These are phyloP conservation scores for Prunus persica DNA, from an alignment of 306 rosid species.

Conservation along the genomic window DNA sequence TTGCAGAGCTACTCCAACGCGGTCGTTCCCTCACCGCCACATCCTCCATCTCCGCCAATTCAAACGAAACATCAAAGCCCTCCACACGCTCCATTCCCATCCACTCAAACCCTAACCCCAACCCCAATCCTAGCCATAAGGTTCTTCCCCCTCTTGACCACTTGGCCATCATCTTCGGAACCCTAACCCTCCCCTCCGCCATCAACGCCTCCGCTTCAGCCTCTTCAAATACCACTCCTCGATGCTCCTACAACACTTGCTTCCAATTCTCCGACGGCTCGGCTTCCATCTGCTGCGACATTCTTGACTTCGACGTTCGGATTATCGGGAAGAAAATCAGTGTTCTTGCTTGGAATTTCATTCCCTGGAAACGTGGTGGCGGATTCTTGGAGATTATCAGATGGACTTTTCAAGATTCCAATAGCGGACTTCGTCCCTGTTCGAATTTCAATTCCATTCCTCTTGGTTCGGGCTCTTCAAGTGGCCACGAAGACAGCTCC, in stretches of 20 bases:
- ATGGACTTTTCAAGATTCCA: conserved; percentile 48
- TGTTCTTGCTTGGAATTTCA: conserved; percentile 72
- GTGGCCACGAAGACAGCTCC: background rate
- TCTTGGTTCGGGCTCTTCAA: conserved; percentile 15
- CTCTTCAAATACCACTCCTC: conserved; percentile 7
- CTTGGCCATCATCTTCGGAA: conserved; percentile 56
- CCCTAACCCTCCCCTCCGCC: conserved; percentile 42
- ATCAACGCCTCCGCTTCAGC: background rate
- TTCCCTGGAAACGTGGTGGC: conserved; percentile 44
- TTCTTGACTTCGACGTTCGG: conserved; percentile 45
- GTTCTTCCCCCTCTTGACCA: conserved; percentile 43
- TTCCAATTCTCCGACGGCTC: conserved; percentile 69
- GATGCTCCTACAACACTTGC: conserved; percentile 53
- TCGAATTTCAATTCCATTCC: conserved; percentile 28
- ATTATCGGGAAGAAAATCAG: conserved; percentile 44
- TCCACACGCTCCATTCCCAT: background rate
- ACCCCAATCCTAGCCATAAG: conserved; percentile 9
- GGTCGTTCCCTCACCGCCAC: conserved; percentile 59
- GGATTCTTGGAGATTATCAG: conserved; percentile 76
- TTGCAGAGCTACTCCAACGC: conserved; percentile 44
- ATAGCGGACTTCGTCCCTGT: conserved; percentile 8
- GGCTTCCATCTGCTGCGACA: conserved; percentile 69
- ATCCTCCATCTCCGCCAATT: conserved; percentile 7
- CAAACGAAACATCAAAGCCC: conserved; percentile 12
- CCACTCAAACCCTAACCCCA: conserved; percentile 22